Base-by-base conservation (phyloP, 2,329 filamentous ascomycete genomes). In the Xylaria polymorpha region DNA sequence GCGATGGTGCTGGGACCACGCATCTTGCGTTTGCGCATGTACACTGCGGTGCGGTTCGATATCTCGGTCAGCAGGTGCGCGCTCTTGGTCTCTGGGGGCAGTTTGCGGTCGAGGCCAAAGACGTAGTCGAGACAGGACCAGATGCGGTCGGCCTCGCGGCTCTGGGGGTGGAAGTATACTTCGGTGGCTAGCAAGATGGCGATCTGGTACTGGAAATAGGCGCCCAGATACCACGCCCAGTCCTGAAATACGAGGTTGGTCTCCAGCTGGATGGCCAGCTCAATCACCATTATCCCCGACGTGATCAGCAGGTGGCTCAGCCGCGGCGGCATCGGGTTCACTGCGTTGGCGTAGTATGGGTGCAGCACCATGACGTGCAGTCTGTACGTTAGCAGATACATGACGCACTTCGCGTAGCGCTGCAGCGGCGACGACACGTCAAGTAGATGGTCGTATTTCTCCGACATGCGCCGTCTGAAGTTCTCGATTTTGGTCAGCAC, bases 111-210 rank as follows among this genome's bases (percentile, higher is more conserved):
- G 35, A 90, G 81, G 60, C 88, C 86, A 76, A 93, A 94, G 29
- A 92, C 88, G 76, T 89, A 94, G 76, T 94, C 91, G 32, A 93
- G 81, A 74, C 89, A 91, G 41, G 83, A 81, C 91, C 92, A 93
- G 67, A 93, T 91, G 9, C 91, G 86, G 29, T 87, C 85, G 1
- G 88, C 88, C 69, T 91, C 85, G 60, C 84, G 84, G 57, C 85
- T 83, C 62, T 85, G 81, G 0, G 88, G 87, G 48, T 85, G 84
- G 56, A 86, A 85, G 76, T 89, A 91, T 4, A 93, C 81, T 76
- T 94, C 91, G 25, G 88, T 86, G 7, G 92, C 83, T 25, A 94
- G 82, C 0, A 94, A 83, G 39, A 94, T 83, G 0, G 91, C 90
- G 4, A 87, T 85, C 75, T 94, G 92, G 77, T 90, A 93, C 76